Conservation (phyloP, 768 basidiomycete species). For the Rhizopogon roseolus region DNA sequence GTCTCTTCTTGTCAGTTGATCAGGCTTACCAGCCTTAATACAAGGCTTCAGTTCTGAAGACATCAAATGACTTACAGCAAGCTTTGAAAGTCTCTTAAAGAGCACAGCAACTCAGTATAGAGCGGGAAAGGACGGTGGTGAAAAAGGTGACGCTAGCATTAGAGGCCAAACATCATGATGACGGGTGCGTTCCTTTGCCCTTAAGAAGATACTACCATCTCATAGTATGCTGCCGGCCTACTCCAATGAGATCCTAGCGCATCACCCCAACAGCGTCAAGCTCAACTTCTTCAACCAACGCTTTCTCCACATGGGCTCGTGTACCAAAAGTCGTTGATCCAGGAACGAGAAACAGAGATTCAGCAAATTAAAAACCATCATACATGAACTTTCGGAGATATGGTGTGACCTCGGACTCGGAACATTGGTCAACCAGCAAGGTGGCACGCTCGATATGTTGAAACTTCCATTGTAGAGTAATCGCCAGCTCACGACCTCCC, state of each 20-base stretch:
- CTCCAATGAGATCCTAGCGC: slow-evolving; percentile 29
- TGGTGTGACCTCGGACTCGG: slow-evolving; percentile 94
- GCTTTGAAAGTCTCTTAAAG: slow-evolving; percentile 89
- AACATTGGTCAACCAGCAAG: slow-evolving; percentile 91
- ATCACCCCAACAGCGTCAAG: slow-evolving; percentile 59
- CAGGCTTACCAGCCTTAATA: too few relatives aligned
- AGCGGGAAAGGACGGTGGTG: slow-evolving; percentile 84
- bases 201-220: slow-evolving; percentile 1
- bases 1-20: too few relatives aligned
- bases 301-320: slow-evolving; percentile 90
- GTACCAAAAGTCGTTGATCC: slow-evolving; percentile 81
- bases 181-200: background rate
- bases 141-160: slow-evolving; percentile 80
- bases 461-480: background rate
- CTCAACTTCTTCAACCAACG: slow-evolving; percentile 62
- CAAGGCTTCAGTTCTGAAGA: too few relatives aligned
- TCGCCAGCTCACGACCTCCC: background rate
- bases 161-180: slow-evolving; percentile 56
- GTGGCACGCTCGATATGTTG: slow-evolving; percentile 84
- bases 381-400: slow-evolving; percentile 93
- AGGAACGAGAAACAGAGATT: slow-evolving; percentile 88
- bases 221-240: background rate
- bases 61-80: too few relatives aligned
- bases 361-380: slow-evolving; percentile 96
- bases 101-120: slow-evolving; percentile 85